A percentile compares a stretch with the other conserved stretches of the same genome.
These are phyloP conservation scores for Camellia lanceoleosa DNA, from an alignment of 148 eudicot genomes.

Conservation along the genomic window DNA sequence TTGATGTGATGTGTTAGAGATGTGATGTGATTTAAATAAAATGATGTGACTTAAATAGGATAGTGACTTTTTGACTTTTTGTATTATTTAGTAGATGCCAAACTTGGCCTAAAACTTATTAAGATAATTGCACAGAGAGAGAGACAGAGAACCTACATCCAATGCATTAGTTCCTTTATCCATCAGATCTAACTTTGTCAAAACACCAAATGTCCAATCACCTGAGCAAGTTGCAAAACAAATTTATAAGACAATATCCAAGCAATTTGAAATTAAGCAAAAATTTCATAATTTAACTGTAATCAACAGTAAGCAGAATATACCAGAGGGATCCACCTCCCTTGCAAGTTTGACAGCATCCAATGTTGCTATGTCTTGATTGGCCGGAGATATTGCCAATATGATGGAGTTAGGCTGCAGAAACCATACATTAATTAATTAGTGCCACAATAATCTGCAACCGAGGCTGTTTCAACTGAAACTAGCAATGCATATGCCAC, in stretches of 20 bases:
- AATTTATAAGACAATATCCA: slow-evolving; percentile 5
- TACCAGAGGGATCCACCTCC: slow-evolving; percentile 78
- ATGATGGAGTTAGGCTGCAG: slow-evolving; percentile 71
- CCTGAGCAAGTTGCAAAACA: slow-evolving; percentile 41
- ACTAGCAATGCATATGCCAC: not conserved
- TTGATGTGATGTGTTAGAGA: too few species aligned
- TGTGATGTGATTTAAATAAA: too few species aligned
- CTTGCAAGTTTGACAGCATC: slow-evolving; percentile 75
- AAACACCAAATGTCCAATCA: slow-evolving; percentile 89
- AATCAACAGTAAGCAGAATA: slow-evolving; percentile 9
- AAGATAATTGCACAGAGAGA: not conserved
- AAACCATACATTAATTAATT: not conserved
- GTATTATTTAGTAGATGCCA: too few species aligned
- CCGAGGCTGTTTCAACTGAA: not conserved
- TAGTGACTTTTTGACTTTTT: too few species aligned
- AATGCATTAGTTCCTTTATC: slow-evolving; percentile 98
- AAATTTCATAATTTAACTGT: not conserved
- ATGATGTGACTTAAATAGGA: too few species aligned
- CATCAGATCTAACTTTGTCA: slow-evolving; percentile 95
- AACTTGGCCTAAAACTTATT: slow-evolving; percentile 1
- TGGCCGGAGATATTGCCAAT: slow-evolving; percentile 82
- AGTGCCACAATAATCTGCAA: slow-evolving; percentile 11
- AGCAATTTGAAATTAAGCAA: not conserved
- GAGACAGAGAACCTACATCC: slow-evolving; percentile 48
- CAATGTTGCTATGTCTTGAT: slow-evolving; percentile 85